These are phyloP conservation scores for Pseudogymnoascus sp. DNA, from an alignment of 2,329 filamentous ascomycete genomes.

Conservation along the genomic window DNA sequence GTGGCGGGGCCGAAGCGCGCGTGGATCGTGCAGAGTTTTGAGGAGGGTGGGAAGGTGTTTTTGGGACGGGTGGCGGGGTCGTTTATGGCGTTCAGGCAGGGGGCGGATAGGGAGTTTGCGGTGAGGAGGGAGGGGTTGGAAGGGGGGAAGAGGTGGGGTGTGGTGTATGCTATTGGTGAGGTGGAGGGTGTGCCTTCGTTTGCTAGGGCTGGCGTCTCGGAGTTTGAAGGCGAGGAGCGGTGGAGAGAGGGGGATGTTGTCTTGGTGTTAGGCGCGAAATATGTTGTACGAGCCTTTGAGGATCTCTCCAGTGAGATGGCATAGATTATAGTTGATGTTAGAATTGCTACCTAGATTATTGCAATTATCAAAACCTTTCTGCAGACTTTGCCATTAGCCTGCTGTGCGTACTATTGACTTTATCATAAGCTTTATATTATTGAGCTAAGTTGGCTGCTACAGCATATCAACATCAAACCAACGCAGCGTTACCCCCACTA, in stretches of 20 bases:
- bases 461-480: too few relatives aligned
- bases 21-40: slow-evolving; percentile 16
- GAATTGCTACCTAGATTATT: too few relatives aligned
- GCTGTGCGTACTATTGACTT: too few relatives aligned
- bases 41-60: slow-evolving; percentile 10
- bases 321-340: neutral
- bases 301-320: neutral
- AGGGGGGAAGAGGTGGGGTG: slow-evolving; percentile 10
- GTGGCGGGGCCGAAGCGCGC: slow-evolving; percentile 9
- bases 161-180: slow-evolving; percentile 14
- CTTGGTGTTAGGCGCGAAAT: slow-evolving; percentile 11
- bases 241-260: slow-evolving; percentile 13
- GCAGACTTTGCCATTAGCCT: too few relatives aligned
- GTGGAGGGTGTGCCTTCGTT: slow-evolving; percentile 12
- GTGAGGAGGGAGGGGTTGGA: slow-evolving; percentile 16
- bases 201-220: neutral
- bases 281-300: slow-evolving; percentile 12
- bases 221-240: slow-evolving; percentile 11
- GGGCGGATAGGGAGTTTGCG: slow-evolving; percentile 10
- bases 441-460: too few relatives aligned
- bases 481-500: too few relatives aligned
- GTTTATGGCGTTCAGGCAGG: slow-evolving; percentile 14
- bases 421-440: too few relatives aligned
- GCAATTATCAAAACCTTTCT: too few relatives aligned
- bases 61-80: slow-evolving; percentile 15